A percentile compares a stretch with the other conserved stretches of the same genome.
phyloP scores from a whole-genome alignment of 1,284 basidiomycete species.

The Moesziomyces parantarcticus region DNA sequence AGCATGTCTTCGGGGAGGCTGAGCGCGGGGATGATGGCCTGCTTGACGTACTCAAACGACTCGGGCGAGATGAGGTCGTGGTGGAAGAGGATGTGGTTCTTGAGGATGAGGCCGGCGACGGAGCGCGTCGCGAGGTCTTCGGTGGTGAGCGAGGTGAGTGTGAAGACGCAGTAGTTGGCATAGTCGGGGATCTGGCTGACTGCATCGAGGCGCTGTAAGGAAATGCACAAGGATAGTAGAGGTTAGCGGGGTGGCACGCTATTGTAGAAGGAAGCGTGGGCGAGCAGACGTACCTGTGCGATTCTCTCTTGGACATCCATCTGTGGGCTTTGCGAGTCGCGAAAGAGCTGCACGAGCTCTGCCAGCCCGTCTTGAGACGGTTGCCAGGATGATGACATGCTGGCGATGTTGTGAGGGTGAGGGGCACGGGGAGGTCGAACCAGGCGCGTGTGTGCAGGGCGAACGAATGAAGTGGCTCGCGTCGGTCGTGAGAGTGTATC shows the following conservation, averaged over 20 bases:
- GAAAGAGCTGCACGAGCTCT: constrained; percentile 62
- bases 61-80: constrained; percentile 57
- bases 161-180: constrained; percentile 94
- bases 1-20: constrained; percentile 62
- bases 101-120: constrained; percentile 94
- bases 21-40: constrained; percentile 63
- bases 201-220: constrained; percentile 55
- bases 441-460: not conserved
- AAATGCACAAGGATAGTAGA: not conserved
- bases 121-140: constrained; percentile 92
- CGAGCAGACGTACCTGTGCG: constrained; percentile 40
- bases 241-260: not conserved
- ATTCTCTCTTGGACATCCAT: constrained; percentile 59
- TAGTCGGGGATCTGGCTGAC: constrained; percentile 72
- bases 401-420: constrained; percentile 3
- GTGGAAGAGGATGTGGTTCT: constrained; percentile 79
- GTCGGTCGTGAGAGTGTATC: no score
- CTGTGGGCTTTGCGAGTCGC: constrained; percentile 61
- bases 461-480: no score
- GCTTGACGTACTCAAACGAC: constrained; percentile 64
- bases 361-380: constrained; percentile 59
- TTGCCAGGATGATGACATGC: constrained; percentile 53
- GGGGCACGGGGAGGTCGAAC: constrained; percentile 1
- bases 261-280: not conserved
- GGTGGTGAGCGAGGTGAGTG: constrained; percentile 80